Evolutionary conservation across 2,329 filamentous ascomycete genomes (phyloP).

Genomic region (Xylaria sp.): DNA sequence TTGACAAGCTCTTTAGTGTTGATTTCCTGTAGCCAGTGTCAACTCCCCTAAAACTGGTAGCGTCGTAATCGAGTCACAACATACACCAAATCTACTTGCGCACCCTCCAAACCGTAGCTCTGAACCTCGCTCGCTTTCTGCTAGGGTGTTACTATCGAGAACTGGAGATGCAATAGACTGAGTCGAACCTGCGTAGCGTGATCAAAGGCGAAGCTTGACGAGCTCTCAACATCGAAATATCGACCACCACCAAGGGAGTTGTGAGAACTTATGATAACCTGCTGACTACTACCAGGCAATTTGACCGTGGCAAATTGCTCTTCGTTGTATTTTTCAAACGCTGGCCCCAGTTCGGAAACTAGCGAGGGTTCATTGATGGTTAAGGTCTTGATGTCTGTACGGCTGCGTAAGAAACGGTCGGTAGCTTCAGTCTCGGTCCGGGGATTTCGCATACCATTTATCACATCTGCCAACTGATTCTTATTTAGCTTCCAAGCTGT

Average conservation of each 20-base stretch:
- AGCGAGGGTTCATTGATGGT: constrained; percentile 76
- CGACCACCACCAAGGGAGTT: constrained; percentile 82
- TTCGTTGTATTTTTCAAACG: constrained; percentile 96
- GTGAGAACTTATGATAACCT: constrained; percentile 87
- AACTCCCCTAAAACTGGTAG: constrained; percentile 35
- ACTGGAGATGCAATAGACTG: constrained; percentile 1
- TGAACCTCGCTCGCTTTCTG: constrained; percentile 86
- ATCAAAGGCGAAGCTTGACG: constrained; percentile 89
- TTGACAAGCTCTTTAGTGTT: constrained; percentile 78
- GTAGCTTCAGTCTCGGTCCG: constrained; percentile 17
- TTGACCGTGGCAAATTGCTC: constrained; percentile 91
- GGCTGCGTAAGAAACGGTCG: constrained; percentile 28
- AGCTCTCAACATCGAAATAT: constrained; percentile 91
- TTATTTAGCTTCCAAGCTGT: constrained; percentile 37
- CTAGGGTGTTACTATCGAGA: constrained; percentile 30
- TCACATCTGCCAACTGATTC: constrained; percentile 82
- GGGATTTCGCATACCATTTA: constrained; percentile 72
- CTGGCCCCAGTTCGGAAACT: constrained; percentile 78
- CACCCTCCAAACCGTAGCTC: constrained; percentile 80
- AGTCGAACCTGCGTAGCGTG: constrained; percentile 76
- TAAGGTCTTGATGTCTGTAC: constrained; percentile 86
- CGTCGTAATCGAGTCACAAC: constrained; percentile 45
- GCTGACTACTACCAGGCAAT: constrained; percentile 84
- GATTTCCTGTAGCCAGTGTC: constrained; percentile 71
- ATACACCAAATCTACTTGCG: constrained; percentile 83